These are phyloP conservation scores for Fusarium sp. DNA, from an alignment of 2,329 filamentous ascomycete species.

Conservation along the genomic window DNA sequence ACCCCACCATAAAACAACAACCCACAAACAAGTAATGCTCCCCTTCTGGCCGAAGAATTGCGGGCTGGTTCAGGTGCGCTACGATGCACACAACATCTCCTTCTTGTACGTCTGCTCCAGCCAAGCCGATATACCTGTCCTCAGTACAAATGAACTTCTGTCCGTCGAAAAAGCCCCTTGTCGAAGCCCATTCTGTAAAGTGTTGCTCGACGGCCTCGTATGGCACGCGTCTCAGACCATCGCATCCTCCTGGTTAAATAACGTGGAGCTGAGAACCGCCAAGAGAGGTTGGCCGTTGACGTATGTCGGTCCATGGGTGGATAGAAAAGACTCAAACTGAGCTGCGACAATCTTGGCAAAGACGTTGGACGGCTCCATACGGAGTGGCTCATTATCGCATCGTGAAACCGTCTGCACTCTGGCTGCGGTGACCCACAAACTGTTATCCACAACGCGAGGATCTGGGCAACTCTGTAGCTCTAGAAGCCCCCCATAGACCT, in stretches of 20 bases:
- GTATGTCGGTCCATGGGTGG: neutral
- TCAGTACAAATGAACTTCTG: neutral
- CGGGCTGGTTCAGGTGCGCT: fast-evolving
- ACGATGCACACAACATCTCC: neutral
- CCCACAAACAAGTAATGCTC: neutral
- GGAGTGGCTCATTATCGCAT: neutral
- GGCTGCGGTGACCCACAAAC: neutral
- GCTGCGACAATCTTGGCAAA: neutral
- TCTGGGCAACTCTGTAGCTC: neutral
- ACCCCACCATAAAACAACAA: neutral
- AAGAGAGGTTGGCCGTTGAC: neutral
- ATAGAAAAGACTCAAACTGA: neutral
- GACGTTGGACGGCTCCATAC: fast-evolving
- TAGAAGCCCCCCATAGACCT: neutral
- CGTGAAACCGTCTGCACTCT: neutral
- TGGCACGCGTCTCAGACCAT: neutral
- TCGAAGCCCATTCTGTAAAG: neutral
- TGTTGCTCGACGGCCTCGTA: neutral
- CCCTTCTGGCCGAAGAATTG: neutral
- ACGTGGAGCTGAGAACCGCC: neutral
- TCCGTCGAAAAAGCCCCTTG: fast-evolving
- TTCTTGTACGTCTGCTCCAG: fast-evolving
- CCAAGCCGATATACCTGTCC: neutral
- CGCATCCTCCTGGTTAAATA: neutral
- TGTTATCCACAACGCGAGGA: neutral